Percentiles rank a stretch among this genome's conserved stretches.
Conservation (phyloP, 805 yeast genomes). For the Metschnikowia cerradonensis region DNA sequence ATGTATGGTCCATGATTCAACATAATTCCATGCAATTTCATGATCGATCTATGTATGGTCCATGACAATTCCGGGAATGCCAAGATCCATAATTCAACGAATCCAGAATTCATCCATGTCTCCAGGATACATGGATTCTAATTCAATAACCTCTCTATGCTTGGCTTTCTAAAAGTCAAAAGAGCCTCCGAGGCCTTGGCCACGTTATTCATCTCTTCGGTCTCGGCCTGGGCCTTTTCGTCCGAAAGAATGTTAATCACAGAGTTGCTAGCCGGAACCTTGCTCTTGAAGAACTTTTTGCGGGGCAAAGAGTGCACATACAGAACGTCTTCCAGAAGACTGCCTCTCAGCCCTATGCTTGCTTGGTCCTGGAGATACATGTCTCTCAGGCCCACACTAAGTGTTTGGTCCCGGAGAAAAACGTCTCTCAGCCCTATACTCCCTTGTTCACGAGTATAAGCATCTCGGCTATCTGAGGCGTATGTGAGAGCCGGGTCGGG, state of each 20-base stretch:
- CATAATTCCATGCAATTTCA: no score
- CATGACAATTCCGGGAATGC: no score
- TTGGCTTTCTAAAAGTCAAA: conserved; percentile 37
- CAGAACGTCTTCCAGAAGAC: background rate
- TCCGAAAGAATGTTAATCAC: conserved; percentile 19
- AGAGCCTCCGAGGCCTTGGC: conserved; percentile 37
- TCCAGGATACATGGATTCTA: conserved; percentile 7
- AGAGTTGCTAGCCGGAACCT: conserved; percentile 24
- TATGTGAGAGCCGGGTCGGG: conserved; percentile 37
- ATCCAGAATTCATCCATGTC: no score
- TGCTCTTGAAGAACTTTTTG: conserved; percentile 29
- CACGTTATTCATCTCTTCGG: conserved; percentile 11
- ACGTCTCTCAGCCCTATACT: background rate
- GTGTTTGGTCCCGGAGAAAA: background rate
- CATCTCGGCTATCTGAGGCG: background rate
- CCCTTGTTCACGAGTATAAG: background rate
- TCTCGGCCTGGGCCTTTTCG: conserved; percentile 2
- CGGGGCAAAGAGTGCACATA: conserved; percentile 18
- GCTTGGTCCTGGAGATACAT: no score
- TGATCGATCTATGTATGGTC: no score
- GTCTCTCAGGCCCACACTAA: background rate
- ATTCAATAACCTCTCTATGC: conserved; percentile 39
- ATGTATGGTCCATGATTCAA: no score
- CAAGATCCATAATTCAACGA: no score
- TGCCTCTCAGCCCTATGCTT: background rate